These are phyloP conservation scores for Claviceps sp. DNA, from an alignment of 2,329 filamentous ascomycete species.

Conservation along the genomic window DNA sequence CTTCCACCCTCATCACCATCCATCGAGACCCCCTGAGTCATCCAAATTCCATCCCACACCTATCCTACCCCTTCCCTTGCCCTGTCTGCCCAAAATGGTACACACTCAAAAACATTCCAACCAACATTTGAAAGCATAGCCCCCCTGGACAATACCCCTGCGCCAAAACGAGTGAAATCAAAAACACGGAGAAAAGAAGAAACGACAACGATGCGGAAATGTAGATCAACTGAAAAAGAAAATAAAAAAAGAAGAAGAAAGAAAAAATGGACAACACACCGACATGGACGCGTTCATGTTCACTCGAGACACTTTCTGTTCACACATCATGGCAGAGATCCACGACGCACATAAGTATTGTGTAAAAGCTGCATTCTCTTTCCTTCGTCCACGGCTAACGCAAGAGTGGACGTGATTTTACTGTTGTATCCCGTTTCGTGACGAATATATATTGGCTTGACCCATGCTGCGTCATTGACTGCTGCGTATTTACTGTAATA, in stretches of 20 bases:
- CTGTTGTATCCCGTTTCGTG: not conserved
- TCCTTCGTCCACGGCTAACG: not conserved
- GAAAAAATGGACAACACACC: not conserved
- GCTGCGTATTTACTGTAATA: not conserved
- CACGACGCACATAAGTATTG: not conserved
- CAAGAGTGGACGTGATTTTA: not conserved
- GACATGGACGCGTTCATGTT: not conserved
- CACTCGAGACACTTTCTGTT: not conserved
- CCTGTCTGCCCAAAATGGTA: not conserved
- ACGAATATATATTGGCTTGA: no score
- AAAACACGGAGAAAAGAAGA: not conserved
- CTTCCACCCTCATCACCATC: no score
- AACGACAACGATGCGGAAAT: not conserved
- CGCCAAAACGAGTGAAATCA: not conserved
- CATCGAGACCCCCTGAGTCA: no score
- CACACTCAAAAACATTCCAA: not conserved
- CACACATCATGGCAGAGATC: not conserved
- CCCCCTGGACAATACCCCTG: not conserved
- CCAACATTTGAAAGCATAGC: not conserved
- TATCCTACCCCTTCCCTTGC: not conserved
- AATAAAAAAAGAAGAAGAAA: not conserved
- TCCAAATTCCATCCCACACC: no score
- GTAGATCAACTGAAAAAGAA: not conserved
- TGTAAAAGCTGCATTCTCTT: not conserved
- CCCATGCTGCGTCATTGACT: no score